A percentile compares a stretch with the other conserved stretches of the same genome.
Evolutionary conservation across 225 moss, liverwort and hornwort species (phyloP).

Genomic region (Thuidium tamariscinum): DNA sequence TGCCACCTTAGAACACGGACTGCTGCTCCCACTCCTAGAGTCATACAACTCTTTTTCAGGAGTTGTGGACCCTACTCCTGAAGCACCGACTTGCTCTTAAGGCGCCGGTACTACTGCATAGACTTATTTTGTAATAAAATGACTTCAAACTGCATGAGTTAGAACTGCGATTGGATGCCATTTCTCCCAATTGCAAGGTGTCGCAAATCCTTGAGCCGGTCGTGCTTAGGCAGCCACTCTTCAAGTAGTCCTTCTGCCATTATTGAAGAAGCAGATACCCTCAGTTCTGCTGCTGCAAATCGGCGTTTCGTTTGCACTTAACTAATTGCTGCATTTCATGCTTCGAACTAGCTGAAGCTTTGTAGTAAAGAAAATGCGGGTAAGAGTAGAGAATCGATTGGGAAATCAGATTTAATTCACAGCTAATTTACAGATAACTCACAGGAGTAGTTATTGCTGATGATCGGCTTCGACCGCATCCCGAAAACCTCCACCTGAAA

Average conservation of each 20-base stretch:
- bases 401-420: neutral
- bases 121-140: neutral
- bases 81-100: neutral
- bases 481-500: neutral
- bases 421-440: neutral
- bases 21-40: neutral
- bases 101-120: neutral
- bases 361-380: neutral
- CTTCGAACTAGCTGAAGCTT: neutral
- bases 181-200: neutral
- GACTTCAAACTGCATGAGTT: neutral
- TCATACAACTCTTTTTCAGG: neutral
- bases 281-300: neutral
- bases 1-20: neutral
- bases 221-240: neutral
- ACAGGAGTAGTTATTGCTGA: neutral
- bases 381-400: neutral
- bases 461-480: neutral
- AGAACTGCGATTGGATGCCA: neutral
- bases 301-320: neutral
- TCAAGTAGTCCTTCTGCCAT: neutral
- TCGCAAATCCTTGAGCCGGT: neutral
- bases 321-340: neutral
- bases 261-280: neutral
- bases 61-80: neutral